phyloP scores from a whole-genome alignment of 2,329 filamentous ascomycete genomes.

The Colletotrichum costaricense region DNA sequence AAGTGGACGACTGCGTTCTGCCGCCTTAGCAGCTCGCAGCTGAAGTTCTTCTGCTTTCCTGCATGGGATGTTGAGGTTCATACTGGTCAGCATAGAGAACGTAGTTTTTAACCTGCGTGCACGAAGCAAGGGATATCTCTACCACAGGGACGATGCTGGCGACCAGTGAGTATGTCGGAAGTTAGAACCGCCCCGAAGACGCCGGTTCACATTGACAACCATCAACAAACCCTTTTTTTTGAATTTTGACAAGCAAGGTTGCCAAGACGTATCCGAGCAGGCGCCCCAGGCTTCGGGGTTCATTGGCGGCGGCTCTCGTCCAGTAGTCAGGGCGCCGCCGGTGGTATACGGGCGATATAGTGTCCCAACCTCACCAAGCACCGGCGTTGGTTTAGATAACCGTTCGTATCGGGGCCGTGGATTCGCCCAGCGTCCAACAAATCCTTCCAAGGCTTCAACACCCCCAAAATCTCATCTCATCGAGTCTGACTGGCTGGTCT shows the following conservation, averaged over 20 bases:
- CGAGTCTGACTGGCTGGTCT: background rate
- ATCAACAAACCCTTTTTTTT: background rate
- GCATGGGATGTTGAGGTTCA: background rate
- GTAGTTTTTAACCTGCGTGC: background rate
- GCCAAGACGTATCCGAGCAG: background rate
- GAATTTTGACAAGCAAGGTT: background rate
- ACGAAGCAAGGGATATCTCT: background rate
- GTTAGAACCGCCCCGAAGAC: conserved; percentile 3
- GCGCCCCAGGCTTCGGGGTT: background rate
- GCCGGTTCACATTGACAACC: background rate
- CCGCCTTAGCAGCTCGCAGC: background rate
- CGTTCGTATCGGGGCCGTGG: conserved; percentile 11
- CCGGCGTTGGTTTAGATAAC: conserved; percentile 2
- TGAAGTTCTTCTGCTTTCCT: no score
- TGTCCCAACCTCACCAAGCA: background rate
- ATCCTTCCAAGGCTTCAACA: background rate
- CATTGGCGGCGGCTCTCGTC: background rate
- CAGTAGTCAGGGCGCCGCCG: background rate
- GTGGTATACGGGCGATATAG: conserved; percentile 7
- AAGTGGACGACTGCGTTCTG: background rate
- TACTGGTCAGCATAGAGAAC: background rate
- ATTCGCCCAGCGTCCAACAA: background rate
- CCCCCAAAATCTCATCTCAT: background rate
- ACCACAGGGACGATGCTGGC: background rate
- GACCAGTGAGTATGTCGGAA: background rate